These are phyloP conservation scores for Globisporangium cystogenes DNA, from an alignment of 352 stramenopile species.

Conservation along the genomic window DNA sequence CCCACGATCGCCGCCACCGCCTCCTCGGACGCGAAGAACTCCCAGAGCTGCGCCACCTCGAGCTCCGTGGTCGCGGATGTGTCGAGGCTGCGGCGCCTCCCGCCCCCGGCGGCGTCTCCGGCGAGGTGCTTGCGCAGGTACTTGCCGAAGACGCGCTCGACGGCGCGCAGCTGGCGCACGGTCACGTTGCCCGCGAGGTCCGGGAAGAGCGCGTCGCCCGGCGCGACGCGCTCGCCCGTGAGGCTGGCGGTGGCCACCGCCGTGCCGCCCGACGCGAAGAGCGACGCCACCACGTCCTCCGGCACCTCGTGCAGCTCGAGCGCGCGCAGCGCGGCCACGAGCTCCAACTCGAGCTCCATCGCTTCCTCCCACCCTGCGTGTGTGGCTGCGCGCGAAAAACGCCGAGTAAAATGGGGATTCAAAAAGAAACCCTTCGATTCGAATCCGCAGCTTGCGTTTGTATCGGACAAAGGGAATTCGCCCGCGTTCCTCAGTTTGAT, in stretches of 20 bases:
- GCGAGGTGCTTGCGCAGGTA: constrained; percentile 38
- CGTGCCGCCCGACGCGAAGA: constrained; percentile 72
- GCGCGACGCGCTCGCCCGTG: constrained; percentile 12
- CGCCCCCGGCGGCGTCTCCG: constrained; percentile 6
- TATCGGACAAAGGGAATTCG: too few relatives aligned
- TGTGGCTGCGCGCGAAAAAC: constrained; percentile 2
- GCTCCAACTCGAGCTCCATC: constrained; percentile 47
- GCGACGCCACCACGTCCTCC: constrained; percentile 33
- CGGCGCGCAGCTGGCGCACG: constrained; percentile 31
- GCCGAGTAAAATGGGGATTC: not conserved
- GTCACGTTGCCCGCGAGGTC: constrained; percentile 31
- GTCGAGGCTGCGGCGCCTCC: constrained; percentile 1
- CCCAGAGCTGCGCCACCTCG: constrained; percentile 35
- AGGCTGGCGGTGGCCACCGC: constrained; percentile 20
- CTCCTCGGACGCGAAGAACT: constrained; percentile 52
- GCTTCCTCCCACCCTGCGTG: not conserved
- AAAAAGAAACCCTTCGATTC: too few relatives aligned
- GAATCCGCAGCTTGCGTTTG: too few relatives aligned
- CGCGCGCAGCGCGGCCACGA: constrained; percentile 50
- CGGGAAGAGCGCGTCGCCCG: constrained; percentile 16
- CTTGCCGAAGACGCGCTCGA: constrained; percentile 52
- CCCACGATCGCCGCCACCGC: constrained; percentile 28
- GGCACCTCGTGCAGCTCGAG: constrained; percentile 55
- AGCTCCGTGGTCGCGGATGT: constrained; percentile 6
- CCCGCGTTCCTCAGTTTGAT: too few relatives aligned